A percentile compares a stretch with the other conserved stretches of the same genome.
Evolutionary conservation across 2,329 filamentous ascomycete genomes (phyloP).

Genomic region (Pyricularia grisea): DNA sequence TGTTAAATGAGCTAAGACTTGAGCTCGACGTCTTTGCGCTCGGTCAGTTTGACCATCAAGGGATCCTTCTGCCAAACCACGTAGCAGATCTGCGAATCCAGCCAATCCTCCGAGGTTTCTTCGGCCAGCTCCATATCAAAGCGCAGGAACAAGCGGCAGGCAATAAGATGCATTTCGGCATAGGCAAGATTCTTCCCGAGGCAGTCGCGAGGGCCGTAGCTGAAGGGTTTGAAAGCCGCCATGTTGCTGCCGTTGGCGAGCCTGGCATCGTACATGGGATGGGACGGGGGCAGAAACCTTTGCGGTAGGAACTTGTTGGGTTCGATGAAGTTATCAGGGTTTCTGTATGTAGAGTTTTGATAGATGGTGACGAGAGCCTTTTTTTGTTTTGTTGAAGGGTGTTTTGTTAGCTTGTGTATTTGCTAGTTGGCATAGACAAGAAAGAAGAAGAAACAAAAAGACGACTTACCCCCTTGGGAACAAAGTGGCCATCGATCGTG

Average conservation of each 20-base stretch:
- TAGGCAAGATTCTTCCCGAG: conserved; percentile 22
- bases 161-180: conserved; percentile 22
- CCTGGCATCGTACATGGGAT: not conserved
- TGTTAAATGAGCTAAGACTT: too few species aligned
- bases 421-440: too few species aligned
- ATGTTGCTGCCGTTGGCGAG: not conserved
- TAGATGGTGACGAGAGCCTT: not conserved
- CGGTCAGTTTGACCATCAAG: too few species aligned
- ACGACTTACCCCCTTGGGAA: not conserved
- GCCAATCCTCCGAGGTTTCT: too few species aligned
- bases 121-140: too few species aligned
- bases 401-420: not conserved
- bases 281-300: not conserved
- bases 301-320: not conserved
- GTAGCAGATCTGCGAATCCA: too few species aligned
- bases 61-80: too few species aligned
- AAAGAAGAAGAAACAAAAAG: not conserved
- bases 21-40: too few species aligned
- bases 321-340: not conserved
- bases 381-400: too few species aligned
- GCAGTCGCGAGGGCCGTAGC: conserved; percentile 3
- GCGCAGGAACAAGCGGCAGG: too few species aligned
- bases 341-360: not conserved
- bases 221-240: conserved; percentile 3
- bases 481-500: not conserved